phyloP scores from a whole-genome alignment of 148 eudicot genomes.

The Salicornia ramosissima region DNA sequence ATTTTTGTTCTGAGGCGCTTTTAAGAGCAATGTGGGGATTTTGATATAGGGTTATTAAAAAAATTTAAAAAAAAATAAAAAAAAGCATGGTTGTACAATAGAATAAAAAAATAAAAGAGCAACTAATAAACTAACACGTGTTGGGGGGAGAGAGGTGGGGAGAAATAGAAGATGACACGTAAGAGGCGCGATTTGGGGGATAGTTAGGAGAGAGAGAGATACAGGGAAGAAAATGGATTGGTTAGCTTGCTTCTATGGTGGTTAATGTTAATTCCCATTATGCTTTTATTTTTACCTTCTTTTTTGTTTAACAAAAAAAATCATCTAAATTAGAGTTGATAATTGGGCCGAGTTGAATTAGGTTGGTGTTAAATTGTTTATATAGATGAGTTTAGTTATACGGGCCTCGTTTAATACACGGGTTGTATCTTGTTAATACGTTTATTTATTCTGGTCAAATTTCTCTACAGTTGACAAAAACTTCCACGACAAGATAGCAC shows the following conservation, averaged over 20 bases:
- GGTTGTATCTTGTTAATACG: too few species aligned
- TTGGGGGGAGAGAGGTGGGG: conserved; percentile 25
- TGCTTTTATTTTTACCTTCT: too few species aligned
- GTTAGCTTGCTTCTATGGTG: not conserved
- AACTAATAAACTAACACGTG: conserved; percentile 37
- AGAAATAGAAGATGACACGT: conserved; percentile 38
- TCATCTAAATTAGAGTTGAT: too few species aligned
- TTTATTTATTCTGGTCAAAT: too few species aligned
- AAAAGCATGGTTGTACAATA: not conserved
- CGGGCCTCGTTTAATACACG: too few species aligned
- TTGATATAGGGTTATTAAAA: not conserved
- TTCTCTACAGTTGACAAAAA: too few species aligned
- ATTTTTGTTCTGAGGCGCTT: not conserved
- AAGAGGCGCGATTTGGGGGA: conserved; percentile 3
- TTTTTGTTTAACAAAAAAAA: too few species aligned
- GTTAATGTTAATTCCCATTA: not conserved
- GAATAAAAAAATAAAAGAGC: not conserved
- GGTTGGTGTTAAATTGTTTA: too few species aligned
- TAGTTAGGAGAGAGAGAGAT: not conserved
- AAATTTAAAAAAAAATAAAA: not conserved
- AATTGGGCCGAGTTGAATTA: too few species aligned
- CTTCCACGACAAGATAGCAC: too few species aligned
- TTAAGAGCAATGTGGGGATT: not conserved
- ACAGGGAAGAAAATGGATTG: not conserved
- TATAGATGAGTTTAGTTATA: too few species aligned